Base-by-base conservation (phyloP, 163 green algal genomes). In the Volvox carteri region DNA sequence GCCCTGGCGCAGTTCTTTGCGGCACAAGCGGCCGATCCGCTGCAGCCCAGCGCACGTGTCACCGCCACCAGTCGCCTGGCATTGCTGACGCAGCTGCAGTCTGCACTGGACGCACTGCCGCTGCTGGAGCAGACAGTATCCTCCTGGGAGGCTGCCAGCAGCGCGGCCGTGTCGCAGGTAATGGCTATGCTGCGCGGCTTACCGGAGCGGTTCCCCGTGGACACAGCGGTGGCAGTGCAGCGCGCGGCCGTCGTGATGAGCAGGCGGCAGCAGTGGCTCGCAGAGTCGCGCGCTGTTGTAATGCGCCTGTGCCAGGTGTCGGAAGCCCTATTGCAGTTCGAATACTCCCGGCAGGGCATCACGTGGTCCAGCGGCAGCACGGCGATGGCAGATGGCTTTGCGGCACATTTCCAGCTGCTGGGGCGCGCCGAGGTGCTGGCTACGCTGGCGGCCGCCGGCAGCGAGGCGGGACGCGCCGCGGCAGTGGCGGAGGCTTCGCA, bases 251-350 rank as follows among this genome's bases (percentile, higher is more conserved):
- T 35, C 44, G 65, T 85, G 85, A 42, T 56, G 60, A 46, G 41
- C 23, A 41, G 78, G 81, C 89, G 92, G 74, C 80, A 91, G 80
- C 73, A 91, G 25, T 96, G 94, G 94, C 77, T 94, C 76, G n/a
- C 62, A 12, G 58, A 46, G 2, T 73, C 91, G 5, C 72, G 48
- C 4, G 76, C 90, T 35, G 77, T 92, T 4, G 78, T 81, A 0
- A 86, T 74, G 33, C 56, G 62, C 19, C 60, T 95, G 62, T 54
- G 84, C 60, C 80, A 90, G 52, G 56, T 94, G 67, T 37, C 74
- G 4, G 86, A 93, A 28, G 86, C 75, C 0, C 67, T 95, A 56
- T 83, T 96, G 16, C 89, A 93, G 52, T 92, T 96, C 65, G 93
- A 95, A 76, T 80, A 89, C 2, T 95, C 92, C 25, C 78, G 93